Base-by-base conservation (phyloP, 495 filamentous ascomycete genomes). In the Penicillium goetzii region DNA sequence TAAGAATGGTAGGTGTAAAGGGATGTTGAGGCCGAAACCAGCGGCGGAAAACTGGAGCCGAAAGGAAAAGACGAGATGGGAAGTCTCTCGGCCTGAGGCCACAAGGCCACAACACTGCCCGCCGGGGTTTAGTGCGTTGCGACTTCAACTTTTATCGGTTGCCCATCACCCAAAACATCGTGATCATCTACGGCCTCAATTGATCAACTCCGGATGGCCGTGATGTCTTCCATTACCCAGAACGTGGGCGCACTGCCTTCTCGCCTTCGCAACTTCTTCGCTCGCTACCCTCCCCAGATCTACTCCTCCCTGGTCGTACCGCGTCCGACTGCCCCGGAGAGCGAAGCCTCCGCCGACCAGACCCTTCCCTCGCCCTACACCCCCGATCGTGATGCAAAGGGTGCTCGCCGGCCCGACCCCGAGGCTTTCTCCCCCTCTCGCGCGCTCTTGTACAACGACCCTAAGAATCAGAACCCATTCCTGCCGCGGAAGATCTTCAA, bases 181-280 rank as follows among this genome's bases (percentile, higher is more conserved):
- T 45, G 50, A 41, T 33, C 58, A 32, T 33, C 26, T 38, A 55
- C 33, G 45, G 54, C 47, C 47, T 47, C 15, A 50, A 32, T 54
- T 56, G 59, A 56, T 25, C 17, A 12, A 49, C 50, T 25, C 30
- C 19, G 7, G 17, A 40, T 36, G 32, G 53, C 60, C 65, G 76
- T 26, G 60, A 80, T 80, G 73, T 64, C 76, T 8, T 50, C 66
- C 41, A 26, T 61, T 4, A 26, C 67, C 34, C 23, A 58, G 43
- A 52, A 56, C 58, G 59, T 75, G 11, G 68, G 54, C 58, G 65
- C 66, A 14, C 70, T 82, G 45, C 95, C 92, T 17, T 76, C 82
- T 21, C 88, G 88, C 19, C 84, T 99, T n/a, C 85, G 85, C 61
- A 87, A 88, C 63, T 97, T 99, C 85, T 92, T 99, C 76, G 88